These are phyloP conservation scores for Carex littledalei DNA, from an alignment of 176 grass and related monocot species.

Conservation along the genomic window DNA sequence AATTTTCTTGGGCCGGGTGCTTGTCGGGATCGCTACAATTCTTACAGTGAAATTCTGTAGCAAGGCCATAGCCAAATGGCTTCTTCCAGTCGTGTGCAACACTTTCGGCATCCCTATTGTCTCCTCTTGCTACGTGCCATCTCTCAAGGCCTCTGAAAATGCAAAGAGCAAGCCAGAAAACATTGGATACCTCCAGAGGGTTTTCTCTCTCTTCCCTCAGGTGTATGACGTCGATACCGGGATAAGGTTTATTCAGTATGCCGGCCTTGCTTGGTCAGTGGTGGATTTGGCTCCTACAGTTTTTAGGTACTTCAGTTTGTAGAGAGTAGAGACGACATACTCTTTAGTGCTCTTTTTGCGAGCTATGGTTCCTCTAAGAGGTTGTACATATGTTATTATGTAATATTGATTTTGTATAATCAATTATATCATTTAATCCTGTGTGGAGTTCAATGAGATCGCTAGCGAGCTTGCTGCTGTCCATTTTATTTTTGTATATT, in stretches of 20 bases:
- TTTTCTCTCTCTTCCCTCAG: conserved; percentile 54
- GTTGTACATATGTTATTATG: conserved; percentile 20
- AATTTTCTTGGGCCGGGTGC: conserved; percentile 36
- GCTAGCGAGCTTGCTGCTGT: not conserved
- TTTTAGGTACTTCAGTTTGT: conserved; percentile 64
- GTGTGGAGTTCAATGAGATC: not conserved
- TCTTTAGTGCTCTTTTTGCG: not conserved
- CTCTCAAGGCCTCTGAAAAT: conserved; percentile 41
- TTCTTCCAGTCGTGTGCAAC: conserved; percentile 81
- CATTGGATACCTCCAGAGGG: conserved; percentile 57
- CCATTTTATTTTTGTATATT: not conserved
- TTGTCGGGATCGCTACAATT: conserved; percentile 79
- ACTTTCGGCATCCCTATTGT: conserved; percentile 73
- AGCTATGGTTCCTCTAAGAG: not conserved
- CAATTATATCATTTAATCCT: not conserved
- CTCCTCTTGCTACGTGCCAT: conserved; percentile 78
- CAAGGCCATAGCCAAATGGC: conserved; percentile 89
- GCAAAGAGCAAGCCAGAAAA: conserved; percentile 28
- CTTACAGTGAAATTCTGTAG: conserved; percentile 79
- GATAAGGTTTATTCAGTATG: conserved; percentile 89
- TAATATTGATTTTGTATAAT: conserved; percentile 13
- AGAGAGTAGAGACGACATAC: not conserved
- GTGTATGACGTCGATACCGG: conserved; percentile 85
- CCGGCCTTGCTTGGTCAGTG: conserved; percentile 84
- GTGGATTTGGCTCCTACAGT: conserved; percentile 83